phyloP scores from a whole-genome alignment of 1,284 basidiomycete species.

The Sanghuangporus baumii region DNA sequence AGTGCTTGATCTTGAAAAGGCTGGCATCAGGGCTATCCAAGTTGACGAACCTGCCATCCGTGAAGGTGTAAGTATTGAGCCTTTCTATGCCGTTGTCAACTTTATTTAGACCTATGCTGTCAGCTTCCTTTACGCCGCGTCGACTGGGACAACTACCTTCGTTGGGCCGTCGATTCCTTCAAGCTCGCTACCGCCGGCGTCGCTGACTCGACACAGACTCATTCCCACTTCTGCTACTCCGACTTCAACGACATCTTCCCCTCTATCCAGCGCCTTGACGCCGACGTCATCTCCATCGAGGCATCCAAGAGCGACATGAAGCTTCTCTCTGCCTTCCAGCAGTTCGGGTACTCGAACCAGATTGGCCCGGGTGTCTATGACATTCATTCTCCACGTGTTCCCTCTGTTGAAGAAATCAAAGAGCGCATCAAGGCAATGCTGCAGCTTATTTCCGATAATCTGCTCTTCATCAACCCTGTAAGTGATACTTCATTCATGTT shows the following conservation, averaged over 20 bases:
- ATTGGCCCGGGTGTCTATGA: conserved; percentile 99
- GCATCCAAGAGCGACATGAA: conserved; percentile 98
- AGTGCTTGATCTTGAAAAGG: conserved; percentile 96
- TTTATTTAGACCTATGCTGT: neutral
- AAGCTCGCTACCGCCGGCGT: conserved; percentile 94
- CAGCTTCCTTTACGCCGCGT: conserved; percentile 87
- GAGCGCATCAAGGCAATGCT: conserved; percentile 87
- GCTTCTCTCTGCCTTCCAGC: conserved; percentile 92
- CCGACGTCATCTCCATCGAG: conserved; percentile 99
- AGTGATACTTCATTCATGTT: conserved; percentile 32
- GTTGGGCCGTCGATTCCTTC: conserved; percentile 98
- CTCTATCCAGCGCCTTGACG: conserved; percentile 95
- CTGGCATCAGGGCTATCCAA: conserved; percentile 97
- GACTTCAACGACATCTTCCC: conserved; percentile 98
- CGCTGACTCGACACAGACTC: conserved; percentile 86
- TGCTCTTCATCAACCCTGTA: conserved; percentile 93
- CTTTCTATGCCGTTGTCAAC: neutral
- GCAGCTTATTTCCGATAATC: conserved; percentile 68
- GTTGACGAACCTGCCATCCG: conserved; percentile 99
- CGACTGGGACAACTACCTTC: conserved; percentile 94
- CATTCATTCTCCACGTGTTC: conserved; percentile 99
- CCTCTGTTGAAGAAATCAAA: conserved; percentile 90
- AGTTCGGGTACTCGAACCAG: conserved; percentile 95
- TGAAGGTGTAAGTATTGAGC: conserved; percentile 78
- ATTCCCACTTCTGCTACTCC: conserved; percentile 98